Base-by-base conservation (phyloP, 73 alveolate species). In the Durusdinium trenchii region DNA sequence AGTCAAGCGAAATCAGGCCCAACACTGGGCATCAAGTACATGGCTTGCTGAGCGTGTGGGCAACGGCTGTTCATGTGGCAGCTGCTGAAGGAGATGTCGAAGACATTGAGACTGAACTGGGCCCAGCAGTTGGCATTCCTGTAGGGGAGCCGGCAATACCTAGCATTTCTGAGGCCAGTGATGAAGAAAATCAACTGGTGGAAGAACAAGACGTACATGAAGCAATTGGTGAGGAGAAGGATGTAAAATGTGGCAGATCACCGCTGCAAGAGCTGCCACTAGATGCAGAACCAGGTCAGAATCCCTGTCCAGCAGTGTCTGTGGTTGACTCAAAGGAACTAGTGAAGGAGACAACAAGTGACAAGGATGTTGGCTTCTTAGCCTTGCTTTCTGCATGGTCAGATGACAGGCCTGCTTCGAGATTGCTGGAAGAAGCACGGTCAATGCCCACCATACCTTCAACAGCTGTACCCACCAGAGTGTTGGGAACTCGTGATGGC, bases 361-460 rank as follows among this genome's bases (percentile, higher is more conserved):
- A 12, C 47, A 79, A 46, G 48, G 90, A 79, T n/a, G 69, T 32
- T 3, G 90, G 48, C 1, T 79, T 79, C 48, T 16, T 79, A 47
- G 69, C 90, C 6, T 48, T 91, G 97, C 61, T 91, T 50, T 69
- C 86, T 45, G 97, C 97, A 1, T 91, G 97, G 97, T 91, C 97
- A 18, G 97, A 91, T 36, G 97, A 91, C 43, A 87, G 89, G 20
- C 97, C 97, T 18, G 97, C 97, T 51, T 46, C 97, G 3, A 64
- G 76, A 51, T 38, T 91, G 60, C 48, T 91, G 52, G 97, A 91
- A n/a, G 87, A 69, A 16, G 97, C 97, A 9, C 54, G 76, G 57
- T 76, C 16, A 28, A 46, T 23, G 50, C 23, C 83, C n/a, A 5
- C 76, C 10, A 67, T 14, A 12, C 75, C 45, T 3, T 30, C 38